Evolutionary conservation across 75 land plant species (phyloP).

Genomic region (Adiantum capillusveneris): DNA sequence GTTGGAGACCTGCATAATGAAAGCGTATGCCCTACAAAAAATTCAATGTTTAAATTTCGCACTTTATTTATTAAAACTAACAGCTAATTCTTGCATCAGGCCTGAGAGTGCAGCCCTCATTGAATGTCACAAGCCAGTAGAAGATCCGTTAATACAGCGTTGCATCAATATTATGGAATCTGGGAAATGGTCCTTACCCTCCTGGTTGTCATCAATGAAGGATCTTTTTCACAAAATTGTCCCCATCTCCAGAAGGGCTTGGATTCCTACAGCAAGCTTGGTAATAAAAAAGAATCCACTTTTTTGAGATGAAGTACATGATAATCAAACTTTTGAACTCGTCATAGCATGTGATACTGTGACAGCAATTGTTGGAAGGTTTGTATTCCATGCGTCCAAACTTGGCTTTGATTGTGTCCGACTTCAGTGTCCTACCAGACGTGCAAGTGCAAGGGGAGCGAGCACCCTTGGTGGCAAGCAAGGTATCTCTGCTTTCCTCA

Average conservation of each 20-base stretch:
- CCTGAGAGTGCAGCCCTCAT: slow-evolving; percentile 14
- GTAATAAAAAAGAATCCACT: slow-evolving; percentile 22
- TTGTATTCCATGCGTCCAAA: slow-evolving; percentile 69
- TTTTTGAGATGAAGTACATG: neutral
- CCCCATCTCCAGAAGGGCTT: slow-evolving; percentile 59
- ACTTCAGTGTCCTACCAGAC: slow-evolving; percentile 90
- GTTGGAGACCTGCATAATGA: slow-evolving; percentile 79
- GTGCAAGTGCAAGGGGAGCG: slow-evolving; percentile 70
- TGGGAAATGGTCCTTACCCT: slow-evolving; percentile 6
- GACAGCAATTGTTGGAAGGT: slow-evolving; percentile 70
- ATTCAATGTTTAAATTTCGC: neutral
- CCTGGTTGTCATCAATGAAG: slow-evolving; percentile 22
- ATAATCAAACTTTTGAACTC: slow-evolving; percentile 5
- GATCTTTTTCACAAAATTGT: slow-evolving; percentile 43
- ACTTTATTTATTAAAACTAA: too few species aligned
- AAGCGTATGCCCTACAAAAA: neutral
- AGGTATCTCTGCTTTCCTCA: slow-evolving; percentile 37
- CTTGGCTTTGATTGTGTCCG: slow-evolving; percentile 80
- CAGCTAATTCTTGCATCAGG: too few species aligned
- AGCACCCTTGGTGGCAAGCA: slow-evolving; percentile 86
- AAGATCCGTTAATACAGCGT: slow-evolving; percentile 60
- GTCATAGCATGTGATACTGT: neutral
- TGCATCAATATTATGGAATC: slow-evolving; percentile 51
- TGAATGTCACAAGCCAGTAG: slow-evolving; percentile 54
- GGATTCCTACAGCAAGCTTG: slow-evolving; percentile 95